Evolutionary conservation across 2,329 filamentous ascomycete genomes (phyloP), one percentile per base, ranked within the genome.

Genomic region (Aspergillus vadensis): DNA sequence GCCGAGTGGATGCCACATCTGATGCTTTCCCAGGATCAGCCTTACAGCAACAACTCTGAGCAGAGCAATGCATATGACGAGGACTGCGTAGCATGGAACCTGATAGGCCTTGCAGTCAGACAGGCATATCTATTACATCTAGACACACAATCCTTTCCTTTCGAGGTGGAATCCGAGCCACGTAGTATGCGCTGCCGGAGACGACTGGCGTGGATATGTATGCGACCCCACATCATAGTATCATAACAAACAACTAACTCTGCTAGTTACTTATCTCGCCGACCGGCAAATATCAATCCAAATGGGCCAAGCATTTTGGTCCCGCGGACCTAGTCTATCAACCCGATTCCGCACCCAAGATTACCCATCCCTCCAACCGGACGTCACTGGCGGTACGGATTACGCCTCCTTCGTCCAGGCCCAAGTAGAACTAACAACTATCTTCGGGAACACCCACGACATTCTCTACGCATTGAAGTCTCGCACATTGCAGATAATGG

Each of bases 1-100:
- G 63, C 67, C 1, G 67, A 69, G 21, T 70, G 66, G 68, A 47
- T 69, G 21, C 65, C 66, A 5, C 60, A 67, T 61, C 49, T 63
- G 17, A 50, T 30, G 10, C 17, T n/a, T 17, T 49, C 44, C 23
- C 15, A 25, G 6, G 23, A 4, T 10, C 44, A 25, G 10, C 23
- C 8, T 1, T 23, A 49, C 14, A 12, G 21, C 6, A 27, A 9
- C 7, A 14, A 25, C 17, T 47, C 21, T n/a, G 6, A 30, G n/a
- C 5, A 17, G 17, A n/a, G 15, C 4, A 25, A 17, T 14, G 14
- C 41, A 7, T 44, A 44, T 5, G 57, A 47, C 32, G 68, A 70
- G 36, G 67, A 69, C 51, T 65, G 60, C 15, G 64, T 62, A 32
- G 67, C 67, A 9, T 70, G 68, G 68, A 66, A 62, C 3, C 53